Evolutionary conservation across 805 yeast genomes (phyloP).

Genomic region (Metschnikowia colocasiae): DNA sequence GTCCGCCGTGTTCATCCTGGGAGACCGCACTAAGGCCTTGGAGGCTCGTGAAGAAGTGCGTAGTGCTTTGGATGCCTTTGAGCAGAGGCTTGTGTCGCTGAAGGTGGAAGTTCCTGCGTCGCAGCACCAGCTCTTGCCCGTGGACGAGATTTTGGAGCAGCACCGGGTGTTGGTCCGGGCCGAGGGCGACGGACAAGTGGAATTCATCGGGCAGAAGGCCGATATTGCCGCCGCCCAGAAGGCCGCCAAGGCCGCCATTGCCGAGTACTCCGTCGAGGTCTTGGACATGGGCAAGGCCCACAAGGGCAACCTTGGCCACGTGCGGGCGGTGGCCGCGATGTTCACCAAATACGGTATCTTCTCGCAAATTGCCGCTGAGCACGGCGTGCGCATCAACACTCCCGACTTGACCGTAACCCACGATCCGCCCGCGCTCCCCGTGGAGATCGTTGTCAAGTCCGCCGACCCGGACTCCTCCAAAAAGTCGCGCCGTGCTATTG

Average conservation of each 20-base stretch:
- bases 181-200: conserved; percentile 40
- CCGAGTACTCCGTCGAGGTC: conserved; percentile 56
- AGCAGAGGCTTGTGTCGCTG: conserved; percentile 44
- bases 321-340: conserved; percentile 66
- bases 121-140: conserved; percentile 67
- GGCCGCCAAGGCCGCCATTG: conserved; percentile 56
- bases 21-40: conserved; percentile 65
- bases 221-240: conserved; percentile 60
- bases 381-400: conserved; percentile 37
- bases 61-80: background rate
- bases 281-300: conserved; percentile 89
- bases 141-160: conserved; percentile 48
- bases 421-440: conserved; percentile 42
- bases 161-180: conserved; percentile 61
- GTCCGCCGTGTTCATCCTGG: conserved; percentile 50
- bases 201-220: conserved; percentile 57
- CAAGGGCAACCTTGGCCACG: conserved; percentile 73
- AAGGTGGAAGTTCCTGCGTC: conserved; percentile 61
- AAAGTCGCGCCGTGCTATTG: conserved; percentile 66
- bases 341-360: conserved; percentile 53
- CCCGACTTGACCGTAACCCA: conserved; percentile 39
- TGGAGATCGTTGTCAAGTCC: conserved; percentile 56
- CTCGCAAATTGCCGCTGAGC: conserved; percentile 33
- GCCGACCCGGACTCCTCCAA: conserved; percentile 49
- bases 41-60: conserved; percentile 49